Evolutionary conservation across 257 asterid species (phyloP).

Genomic region (Agastache rugosa): DNA sequence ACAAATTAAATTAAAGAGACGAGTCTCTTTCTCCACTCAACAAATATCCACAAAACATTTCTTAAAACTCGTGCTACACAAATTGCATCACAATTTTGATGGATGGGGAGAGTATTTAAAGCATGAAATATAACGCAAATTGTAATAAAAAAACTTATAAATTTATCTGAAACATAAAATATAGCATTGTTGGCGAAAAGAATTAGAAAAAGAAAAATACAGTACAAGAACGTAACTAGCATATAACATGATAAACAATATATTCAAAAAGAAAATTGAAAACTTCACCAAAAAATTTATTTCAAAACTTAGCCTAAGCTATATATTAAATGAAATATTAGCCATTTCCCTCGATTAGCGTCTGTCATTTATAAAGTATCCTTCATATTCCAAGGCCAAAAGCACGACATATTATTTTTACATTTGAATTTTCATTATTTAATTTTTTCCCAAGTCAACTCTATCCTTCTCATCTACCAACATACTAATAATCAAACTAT

Average conservation of each 20-base stretch:
- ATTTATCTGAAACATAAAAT: too few species aligned
- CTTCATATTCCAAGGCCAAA: background rate
- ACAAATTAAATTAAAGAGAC: too few species aligned
- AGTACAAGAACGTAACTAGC: background rate
- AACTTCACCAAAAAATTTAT: background rate
- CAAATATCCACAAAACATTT: too few species aligned
- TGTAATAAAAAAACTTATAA: too few species aligned
- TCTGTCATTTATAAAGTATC: background rate
- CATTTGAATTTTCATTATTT: constrained; percentile 32
- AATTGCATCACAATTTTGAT: too few species aligned
- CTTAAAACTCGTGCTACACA: too few species aligned
- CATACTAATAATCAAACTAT: constrained; percentile 5
- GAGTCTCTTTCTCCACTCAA: too few species aligned
- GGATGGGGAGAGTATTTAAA: too few species aligned
- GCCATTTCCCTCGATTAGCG: background rate
- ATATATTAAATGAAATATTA: background rate
- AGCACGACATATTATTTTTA: background rate
- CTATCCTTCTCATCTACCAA: constrained; percentile 35
- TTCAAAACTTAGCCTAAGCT: background rate
- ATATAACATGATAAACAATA: background rate
- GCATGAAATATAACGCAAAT: too few species aligned
- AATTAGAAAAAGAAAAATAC: too few species aligned
- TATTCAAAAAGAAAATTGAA: background rate
- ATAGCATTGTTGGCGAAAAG: too few species aligned
- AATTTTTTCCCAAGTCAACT: constrained; percentile 42